A percentile compares a stretch with the other conserved stretches of the same genome.
phyloP scores from a whole-genome alignment of 2,329 filamentous ascomycete species.

The Aspergillus fumigatus region DNA sequence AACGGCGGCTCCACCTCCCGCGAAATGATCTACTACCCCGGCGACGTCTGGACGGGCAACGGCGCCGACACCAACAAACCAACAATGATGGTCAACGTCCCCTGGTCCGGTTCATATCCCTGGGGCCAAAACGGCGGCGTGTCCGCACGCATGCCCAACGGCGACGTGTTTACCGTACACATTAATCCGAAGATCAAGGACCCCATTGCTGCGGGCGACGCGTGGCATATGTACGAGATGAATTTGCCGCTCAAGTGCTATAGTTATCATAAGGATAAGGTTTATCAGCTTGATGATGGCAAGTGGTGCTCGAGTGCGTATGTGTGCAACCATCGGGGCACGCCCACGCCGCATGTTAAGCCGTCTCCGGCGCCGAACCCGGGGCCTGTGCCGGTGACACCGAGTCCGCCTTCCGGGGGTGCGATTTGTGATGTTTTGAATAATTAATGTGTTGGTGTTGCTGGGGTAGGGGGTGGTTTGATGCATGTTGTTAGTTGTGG shows the following conservation, averaged over 20 bases:
- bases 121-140: conserved; percentile 4
- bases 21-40: conserved; percentile 7
- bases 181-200: conserved; percentile 1
- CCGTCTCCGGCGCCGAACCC: not conserved
- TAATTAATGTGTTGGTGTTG: too few species aligned
- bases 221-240: conserved; percentile 4
- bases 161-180: conserved; percentile 3
- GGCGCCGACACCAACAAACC: conserved; percentile 2
- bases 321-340: conserved; percentile 4
- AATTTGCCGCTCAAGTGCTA: conserved; percentile 5
- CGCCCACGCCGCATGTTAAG: not conserved
- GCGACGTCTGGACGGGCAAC: conserved; percentile 6
- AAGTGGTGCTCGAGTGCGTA: conserved; percentile 4
- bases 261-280: not conserved
- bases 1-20: conserved; percentile 4
- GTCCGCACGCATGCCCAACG: conserved; percentile 4
- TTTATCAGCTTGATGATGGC: conserved; percentile 2
- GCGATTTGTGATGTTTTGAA: too few species aligned
- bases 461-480: too few species aligned
- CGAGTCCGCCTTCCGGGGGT: too few species aligned
- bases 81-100: conserved; percentile 7
- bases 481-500: too few species aligned
- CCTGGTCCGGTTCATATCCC: conserved; percentile 3
- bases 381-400: too few species aligned
- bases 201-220: conserved; percentile 1